These are phyloP conservation scores for Vigna unguiculata DNA, from an alignment of 306 rosid species.

Conservation along the genomic window DNA sequence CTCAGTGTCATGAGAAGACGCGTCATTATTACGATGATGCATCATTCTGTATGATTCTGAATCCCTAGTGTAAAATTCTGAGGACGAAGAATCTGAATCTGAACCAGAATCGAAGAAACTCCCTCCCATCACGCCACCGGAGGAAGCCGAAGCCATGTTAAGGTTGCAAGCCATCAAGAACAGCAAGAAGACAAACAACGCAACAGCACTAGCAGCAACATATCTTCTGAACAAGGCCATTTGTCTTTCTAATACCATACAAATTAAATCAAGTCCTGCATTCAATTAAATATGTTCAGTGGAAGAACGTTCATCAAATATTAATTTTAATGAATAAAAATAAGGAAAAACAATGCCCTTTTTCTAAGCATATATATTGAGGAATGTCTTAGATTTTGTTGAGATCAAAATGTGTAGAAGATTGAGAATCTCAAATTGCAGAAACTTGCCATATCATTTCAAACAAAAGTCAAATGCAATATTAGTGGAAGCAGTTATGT, in stretches of 20 bases:
- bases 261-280: neutral
- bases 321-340: neutral
- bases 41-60: neutral
- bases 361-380: neutral
- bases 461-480: neutral
- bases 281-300: neutral
- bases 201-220: neutral
- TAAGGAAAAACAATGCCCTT: neutral
- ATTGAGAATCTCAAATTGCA: constrained; percentile 11
- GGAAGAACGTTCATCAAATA: neutral
- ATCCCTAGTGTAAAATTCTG: constrained; percentile 1
- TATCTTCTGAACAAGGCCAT: constrained; percentile 28
- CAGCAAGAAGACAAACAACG: constrained; percentile 28
- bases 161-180: constrained; percentile 13
- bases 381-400: neutral
- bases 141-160: constrained; percentile 37
- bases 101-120: constrained; percentile 48
- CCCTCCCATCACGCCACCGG: constrained; percentile 51
- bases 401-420: constrained; percentile 4
- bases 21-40: neutral
- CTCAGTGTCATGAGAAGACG: constrained; percentile 4
- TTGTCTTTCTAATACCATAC: neutral
- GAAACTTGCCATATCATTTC: neutral
- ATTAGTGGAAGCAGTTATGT: neutral
- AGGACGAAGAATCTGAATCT: constrained; percentile 39